Conservation (phyloP, 2,329 filamentous ascomycete species). For the Cladophialophora exuberans region DNA sequence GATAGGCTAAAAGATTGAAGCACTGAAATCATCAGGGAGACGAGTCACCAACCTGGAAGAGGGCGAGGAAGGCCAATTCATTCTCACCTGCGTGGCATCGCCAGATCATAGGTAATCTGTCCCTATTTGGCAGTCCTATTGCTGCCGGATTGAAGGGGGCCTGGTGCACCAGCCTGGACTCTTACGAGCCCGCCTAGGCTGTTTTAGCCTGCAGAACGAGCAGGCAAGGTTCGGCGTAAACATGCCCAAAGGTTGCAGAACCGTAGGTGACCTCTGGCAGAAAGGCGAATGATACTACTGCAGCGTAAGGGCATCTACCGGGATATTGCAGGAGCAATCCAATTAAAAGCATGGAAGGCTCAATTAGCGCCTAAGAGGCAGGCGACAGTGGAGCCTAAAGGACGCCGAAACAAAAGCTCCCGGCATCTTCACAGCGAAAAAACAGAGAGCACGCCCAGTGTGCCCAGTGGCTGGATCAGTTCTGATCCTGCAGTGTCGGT, state of each 20-base stretch:
- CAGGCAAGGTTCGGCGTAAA: conserved; percentile 22
- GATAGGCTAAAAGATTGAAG: too few species aligned
- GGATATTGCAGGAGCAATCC: conserved; percentile 21
- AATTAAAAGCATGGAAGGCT: conserved; percentile 12
- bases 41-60: too few species aligned
- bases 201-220: conserved; percentile 23
- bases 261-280: conserved; percentile 1
- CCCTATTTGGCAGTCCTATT: conserved; percentile 15
- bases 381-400: conserved; percentile 19
- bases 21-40: conserved; percentile 2
- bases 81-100: neutral
- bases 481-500: conserved; percentile 7
- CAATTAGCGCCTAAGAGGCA: conserved; percentile 11
- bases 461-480: neutral
- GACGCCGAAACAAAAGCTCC: conserved; percentile 11
- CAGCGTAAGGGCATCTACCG: conserved; percentile 10
- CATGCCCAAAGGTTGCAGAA: conserved; percentile 18
- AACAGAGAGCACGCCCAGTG: neutral
- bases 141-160: conserved; percentile 2
- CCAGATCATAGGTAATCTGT: neutral
- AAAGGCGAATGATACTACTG: conserved; percentile 13
- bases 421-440: conserved; percentile 4
- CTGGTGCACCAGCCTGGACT: neutral
- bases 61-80: neutral
- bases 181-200: conserved; percentile 19